These are phyloP conservation scores for Diversispora epigaea DNA, from an alignment of 192 early-diverging fungal genomes.

Conservation along the genomic window DNA sequence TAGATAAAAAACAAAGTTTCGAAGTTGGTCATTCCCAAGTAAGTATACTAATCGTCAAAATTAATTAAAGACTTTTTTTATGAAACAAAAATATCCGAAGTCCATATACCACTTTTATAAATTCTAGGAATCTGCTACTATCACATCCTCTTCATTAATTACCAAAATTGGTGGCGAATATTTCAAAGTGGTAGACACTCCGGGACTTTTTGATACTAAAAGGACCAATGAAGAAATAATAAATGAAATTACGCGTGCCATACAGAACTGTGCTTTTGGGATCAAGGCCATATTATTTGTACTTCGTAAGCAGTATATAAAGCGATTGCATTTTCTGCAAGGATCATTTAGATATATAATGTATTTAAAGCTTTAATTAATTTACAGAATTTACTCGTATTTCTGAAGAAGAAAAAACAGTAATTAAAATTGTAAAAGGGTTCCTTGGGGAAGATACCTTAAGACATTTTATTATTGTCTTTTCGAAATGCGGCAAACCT, in stretches of 20 bases:
- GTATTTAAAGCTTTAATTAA: not conserved
- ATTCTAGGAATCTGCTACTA: not conserved
- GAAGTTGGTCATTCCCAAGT: no score
- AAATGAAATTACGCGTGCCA: not conserved
- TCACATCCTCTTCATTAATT: not conserved
- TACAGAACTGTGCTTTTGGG: not conserved
- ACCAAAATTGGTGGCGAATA: not conserved
- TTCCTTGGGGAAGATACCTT: no score
- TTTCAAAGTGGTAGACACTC: not conserved
- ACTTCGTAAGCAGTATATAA: not conserved
- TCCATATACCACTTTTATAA: no score
- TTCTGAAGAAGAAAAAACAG: no score
- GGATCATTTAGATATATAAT: not conserved
- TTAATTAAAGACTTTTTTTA: no score
- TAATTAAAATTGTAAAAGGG: no score
- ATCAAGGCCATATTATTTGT: conserved; percentile 6
- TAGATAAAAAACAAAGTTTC: no score
- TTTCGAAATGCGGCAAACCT: not conserved
- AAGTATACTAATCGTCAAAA: no score
- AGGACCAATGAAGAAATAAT: not conserved
- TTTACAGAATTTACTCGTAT: no score
- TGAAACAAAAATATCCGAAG: no score
- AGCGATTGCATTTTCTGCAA: not conserved
- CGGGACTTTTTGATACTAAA: conserved; percentile 2
- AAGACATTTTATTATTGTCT: not conserved